Evolutionary conservation across 768 basidiomycete species (phyloP).

Genomic region (Amanita inopinata): DNA sequence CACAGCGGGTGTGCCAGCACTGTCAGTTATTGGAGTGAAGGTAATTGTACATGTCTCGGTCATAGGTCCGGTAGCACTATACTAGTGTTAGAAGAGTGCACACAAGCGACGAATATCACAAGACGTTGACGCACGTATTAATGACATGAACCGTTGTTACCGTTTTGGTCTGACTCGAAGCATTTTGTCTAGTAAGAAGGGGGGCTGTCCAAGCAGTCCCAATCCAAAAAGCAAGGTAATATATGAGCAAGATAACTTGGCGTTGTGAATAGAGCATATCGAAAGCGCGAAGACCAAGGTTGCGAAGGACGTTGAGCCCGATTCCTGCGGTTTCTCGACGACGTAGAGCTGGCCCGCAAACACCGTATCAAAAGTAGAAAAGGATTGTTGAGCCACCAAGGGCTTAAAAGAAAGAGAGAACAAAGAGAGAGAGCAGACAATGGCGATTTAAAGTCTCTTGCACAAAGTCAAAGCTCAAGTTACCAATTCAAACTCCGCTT

Average conservation of each 20-base stretch:
- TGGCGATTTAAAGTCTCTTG: background rate
- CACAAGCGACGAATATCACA: constrained; percentile 1
- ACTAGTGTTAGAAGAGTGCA: constrained; percentile 12
- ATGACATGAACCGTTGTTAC: constrained; percentile 35
- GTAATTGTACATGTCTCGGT: constrained; percentile 51
- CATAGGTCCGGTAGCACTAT: constrained; percentile 39
- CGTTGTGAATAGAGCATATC: constrained; percentile 30
- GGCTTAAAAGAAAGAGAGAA: constrained; percentile 21
- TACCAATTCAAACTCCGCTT: constrained; percentile 9
- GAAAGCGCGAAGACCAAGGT: constrained; percentile 22
- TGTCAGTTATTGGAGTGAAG: constrained; percentile 43
- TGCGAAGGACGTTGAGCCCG: constrained; percentile 30
- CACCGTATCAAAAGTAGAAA: constrained; percentile 26
- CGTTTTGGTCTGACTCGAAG: constrained; percentile 21
- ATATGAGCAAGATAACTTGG: constrained; percentile 29
- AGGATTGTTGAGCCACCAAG: constrained; percentile 35
- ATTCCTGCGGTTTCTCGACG: constrained; percentile 44
- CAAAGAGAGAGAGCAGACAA: constrained; percentile 18
- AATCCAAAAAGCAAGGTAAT: constrained; percentile 26
- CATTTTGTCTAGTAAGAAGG: constrained; percentile 23
- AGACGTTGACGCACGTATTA: constrained; percentile 38
- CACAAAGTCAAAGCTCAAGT: background rate
- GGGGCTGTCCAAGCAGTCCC: constrained; percentile 27
- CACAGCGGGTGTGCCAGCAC: constrained; percentile 38
- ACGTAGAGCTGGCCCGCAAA: constrained; percentile 22